Percentiles rank a stretch among this genome's conserved stretches.
Evolutionary conservation across 768 basidiomycete species (phyloP).

Genomic region (Phylloporus scabripes): DNA sequence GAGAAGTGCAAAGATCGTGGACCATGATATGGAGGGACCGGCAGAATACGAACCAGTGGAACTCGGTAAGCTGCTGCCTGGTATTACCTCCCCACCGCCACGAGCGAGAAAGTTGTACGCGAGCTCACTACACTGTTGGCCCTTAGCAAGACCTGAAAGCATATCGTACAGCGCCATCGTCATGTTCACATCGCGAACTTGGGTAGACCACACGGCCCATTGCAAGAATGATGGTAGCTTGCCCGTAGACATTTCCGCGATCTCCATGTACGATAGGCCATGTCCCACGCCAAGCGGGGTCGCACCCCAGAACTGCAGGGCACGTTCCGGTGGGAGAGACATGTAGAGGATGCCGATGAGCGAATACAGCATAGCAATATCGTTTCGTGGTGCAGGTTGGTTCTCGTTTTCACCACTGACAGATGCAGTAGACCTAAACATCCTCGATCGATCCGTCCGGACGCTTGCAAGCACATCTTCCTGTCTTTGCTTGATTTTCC

Average conservation of each 20-base stretch:
- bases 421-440: slow-evolving; percentile 40
- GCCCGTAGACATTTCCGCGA: slow-evolving; percentile 53
- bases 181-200: slow-evolving; percentile 66
- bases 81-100: slow-evolving; percentile 64
- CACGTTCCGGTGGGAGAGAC: slow-evolving; percentile 66
- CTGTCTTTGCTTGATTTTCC: slow-evolving; percentile 85
- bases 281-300: slow-evolving; percentile 40
- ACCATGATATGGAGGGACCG: slow-evolving; percentile 71
- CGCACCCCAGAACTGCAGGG: slow-evolving; percentile 83
- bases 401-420: slow-evolving; percentile 38
- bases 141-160: slow-evolving; percentile 78
- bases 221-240: slow-evolving; percentile 74
- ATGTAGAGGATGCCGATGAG: slow-evolving; percentile 80
- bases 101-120: slow-evolving; percentile 86
- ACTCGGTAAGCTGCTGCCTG: slow-evolving; percentile 48
- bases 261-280: slow-evolving; percentile 50
- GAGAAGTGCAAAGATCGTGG: slow-evolving; percentile 63
- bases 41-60: slow-evolving; percentile 34
- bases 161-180: slow-evolving; percentile 82
- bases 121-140: slow-evolving; percentile 78
- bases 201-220: slow-evolving; percentile 87
- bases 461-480: slow-evolving; percentile 75
- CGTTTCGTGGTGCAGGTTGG: slow-evolving; percentile 61
- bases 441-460: slow-evolving; percentile 57
- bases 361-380: slow-evolving; percentile 78